These are phyloP conservation scores for Lentinus tigrinus DNA, from an alignment of 768 basidiomycete genomes.

Conservation along the genomic window DNA sequence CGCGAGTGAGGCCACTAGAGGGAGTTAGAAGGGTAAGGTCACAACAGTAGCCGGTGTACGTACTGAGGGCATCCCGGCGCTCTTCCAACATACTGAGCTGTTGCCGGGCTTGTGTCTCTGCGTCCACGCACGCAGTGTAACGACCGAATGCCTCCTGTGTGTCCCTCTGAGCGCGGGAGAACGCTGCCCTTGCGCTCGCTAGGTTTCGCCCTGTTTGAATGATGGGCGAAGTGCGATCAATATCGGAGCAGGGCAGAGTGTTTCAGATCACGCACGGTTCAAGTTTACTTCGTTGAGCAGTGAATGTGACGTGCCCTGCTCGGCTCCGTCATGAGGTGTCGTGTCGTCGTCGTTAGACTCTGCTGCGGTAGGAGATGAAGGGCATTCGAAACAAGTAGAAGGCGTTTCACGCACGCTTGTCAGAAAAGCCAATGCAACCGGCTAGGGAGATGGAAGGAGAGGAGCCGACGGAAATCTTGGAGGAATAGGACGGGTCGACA, in stretches of 20 bases:
- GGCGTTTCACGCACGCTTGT: conserved; percentile 16
- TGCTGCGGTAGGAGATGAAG: background rate
- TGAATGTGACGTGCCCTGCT: conserved; percentile 10
- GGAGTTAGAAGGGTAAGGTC: conserved; percentile 15
- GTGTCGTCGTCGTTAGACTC: conserved; percentile 8
- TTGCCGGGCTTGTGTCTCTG: conserved; percentile 64
- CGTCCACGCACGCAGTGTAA: conserved; percentile 68
- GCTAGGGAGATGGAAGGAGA: conserved; percentile 21
- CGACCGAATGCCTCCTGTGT: conserved; percentile 70
- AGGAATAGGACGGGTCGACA: conserved; percentile 13
- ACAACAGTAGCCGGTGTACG: conserved; percentile 17
- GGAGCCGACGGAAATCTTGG: conserved; percentile 18
- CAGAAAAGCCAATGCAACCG: conserved; percentile 17
- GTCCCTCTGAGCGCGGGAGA: conserved; percentile 67
- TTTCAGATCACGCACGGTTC: conserved; percentile 41
- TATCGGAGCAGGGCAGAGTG: background rate
- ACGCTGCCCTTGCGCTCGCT: conserved; percentile 56
- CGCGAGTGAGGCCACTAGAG: conserved; percentile 25
- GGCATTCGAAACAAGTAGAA: background rate
- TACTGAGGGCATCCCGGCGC: conserved; percentile 61
- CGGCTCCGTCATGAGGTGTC: conserved; percentile 7
- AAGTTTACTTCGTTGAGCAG: conserved; percentile 24
- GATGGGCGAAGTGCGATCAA: conserved; percentile 6
- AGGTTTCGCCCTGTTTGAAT: conserved; percentile 53
- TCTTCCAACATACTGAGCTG: conserved; percentile 65